Base-by-base conservation (phyloP, 129 eudicot genomes). In the Flaveria robusta region DNA sequence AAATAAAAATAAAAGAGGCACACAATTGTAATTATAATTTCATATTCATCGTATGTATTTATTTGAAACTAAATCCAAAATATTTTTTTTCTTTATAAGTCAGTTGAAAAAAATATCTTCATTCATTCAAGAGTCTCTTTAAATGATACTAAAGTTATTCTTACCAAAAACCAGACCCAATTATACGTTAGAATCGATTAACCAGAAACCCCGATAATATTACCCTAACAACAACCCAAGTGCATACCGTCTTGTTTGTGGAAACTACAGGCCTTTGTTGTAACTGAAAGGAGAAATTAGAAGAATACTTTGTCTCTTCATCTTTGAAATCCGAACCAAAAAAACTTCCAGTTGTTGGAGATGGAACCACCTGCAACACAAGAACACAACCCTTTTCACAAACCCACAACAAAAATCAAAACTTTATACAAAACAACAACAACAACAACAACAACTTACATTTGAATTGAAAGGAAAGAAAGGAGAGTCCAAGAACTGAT, bases 401-500 rank as follows among this genome's bases (percentile, higher is more conserved):
- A 82, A 65, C 79, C 74, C 73, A 71, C 26, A 47, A 70, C 65
- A 26, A 76, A 75, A 69, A 76, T 29, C 22, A 77, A 71, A 76
- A 16, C 74, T 70, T 37, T 41, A 52, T 62, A 15, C 16, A 52
- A 29, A 47, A 47, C 1, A 31, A 31, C 37, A 31, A 31, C 37
- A 55, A 18, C 22, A 2, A 1, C 3, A 15, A 54, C 66, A 43
- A 85, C 77, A 69, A 16, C 82, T 84, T 83, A 90, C 93, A 88
- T 74, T 84, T 34, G 91, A 83, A 68, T 72, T 81, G 74, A 83
- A 70, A 67, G 87, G 82, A 23, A 86, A 84, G 65, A 87, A 77
- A n/a, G 99, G 99, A 4, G 99, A 95, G 47, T 95, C 97, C 82
- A 91, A 81, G 82, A 95, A 81, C 68, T 84, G 72, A 70, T 88